These are phyloP conservation scores for Vanderwaltozyma yarrowii DNA, from an alignment of 805 yeast genomes.

Conservation along the genomic window DNA sequence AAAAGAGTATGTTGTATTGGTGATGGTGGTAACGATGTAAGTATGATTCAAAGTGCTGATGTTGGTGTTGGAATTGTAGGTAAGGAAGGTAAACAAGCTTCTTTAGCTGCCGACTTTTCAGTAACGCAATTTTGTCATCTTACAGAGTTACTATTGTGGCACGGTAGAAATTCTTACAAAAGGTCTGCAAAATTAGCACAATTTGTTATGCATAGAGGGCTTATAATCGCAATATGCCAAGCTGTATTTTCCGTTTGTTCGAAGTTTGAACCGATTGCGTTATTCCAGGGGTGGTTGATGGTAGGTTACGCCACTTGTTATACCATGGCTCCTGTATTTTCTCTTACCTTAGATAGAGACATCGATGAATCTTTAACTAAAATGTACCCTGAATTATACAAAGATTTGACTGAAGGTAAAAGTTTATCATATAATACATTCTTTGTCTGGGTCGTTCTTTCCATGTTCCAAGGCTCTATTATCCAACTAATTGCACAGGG, in stretches of 20 bases:
- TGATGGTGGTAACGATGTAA: slow-evolving; percentile 98
- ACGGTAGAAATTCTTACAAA: slow-evolving; percentile 94
- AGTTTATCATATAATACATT: slow-evolving; percentile 81
- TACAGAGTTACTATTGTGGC: slow-evolving; percentile 86
- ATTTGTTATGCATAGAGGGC: slow-evolving; percentile 93
- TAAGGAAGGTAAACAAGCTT: slow-evolving; percentile 96
- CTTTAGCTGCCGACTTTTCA: slow-evolving; percentile 93
- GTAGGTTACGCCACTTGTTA: slow-evolving; percentile 96
- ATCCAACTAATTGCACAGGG: slow-evolving; percentile 77
- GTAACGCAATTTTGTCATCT: slow-evolving; percentile 84
- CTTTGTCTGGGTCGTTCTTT: slow-evolving; percentile 81
- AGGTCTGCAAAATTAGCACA: slow-evolving; percentile 92
- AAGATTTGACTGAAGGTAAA: slow-evolving; percentile 80
- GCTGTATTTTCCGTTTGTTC: slow-evolving; percentile 86
- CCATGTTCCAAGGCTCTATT: slow-evolving; percentile 82
- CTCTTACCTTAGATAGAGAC: slow-evolving; percentile 83
- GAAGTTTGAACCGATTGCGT: slow-evolving; percentile 83
- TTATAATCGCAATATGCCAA: slow-evolving; percentile 88
- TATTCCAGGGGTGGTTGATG: slow-evolving; percentile 95
- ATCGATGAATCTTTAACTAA: slow-evolving; percentile 82
- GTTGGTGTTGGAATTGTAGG: slow-evolving; percentile 99
- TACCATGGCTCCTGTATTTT: slow-evolving; percentile 97
- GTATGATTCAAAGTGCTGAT: slow-evolving; percentile 98
- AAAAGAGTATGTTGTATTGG: slow-evolving; percentile 96
- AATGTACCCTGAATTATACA: slow-evolving; percentile 88